A percentile compares a stretch with the other conserved stretches of the same genome.
phyloP scores from a whole-genome alignment of 257 asterid species.

The Primulina huaijiensis region DNA sequence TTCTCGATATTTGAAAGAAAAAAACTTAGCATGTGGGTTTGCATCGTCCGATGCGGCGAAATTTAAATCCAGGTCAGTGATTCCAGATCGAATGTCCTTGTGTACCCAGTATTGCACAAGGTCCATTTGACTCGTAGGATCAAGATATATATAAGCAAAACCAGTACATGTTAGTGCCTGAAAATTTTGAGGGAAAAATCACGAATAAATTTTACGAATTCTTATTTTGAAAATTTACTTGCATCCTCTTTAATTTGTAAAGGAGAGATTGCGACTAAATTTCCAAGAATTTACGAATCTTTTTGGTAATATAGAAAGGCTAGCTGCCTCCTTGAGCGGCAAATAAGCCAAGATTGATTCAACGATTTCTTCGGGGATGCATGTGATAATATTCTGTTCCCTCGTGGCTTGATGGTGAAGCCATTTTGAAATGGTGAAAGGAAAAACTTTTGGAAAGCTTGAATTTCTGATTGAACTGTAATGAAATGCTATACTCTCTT shows the following conservation, averaged over 20 bases:
- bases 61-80: conserved; percentile 28
- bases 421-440: conserved; percentile 8
- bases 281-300: conserved; percentile 25
- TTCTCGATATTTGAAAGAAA: neutral
- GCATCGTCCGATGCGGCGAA: neutral
- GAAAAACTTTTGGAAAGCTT: neutral
- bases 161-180: neutral
- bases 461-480: too few species aligned
- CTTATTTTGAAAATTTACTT: neutral
- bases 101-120: conserved; percentile 25
- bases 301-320: conserved; percentile 18
- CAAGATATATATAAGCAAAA: conserved; percentile 14
- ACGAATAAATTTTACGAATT: neutral
- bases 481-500: neutral
- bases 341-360: conserved; percentile 26
- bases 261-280: conserved; percentile 25
- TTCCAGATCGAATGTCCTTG: neutral
- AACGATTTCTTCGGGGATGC: conserved; percentile 29
- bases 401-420: neutral
- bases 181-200: neutral
- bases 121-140: neutral
- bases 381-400: neutral
- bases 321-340: conserved; percentile 14
- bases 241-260: conserved; percentile 21
- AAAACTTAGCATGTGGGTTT: neutral